Base-by-base conservation (phyloP, 345 rosid genomes). In the Firmiana major region DNA sequence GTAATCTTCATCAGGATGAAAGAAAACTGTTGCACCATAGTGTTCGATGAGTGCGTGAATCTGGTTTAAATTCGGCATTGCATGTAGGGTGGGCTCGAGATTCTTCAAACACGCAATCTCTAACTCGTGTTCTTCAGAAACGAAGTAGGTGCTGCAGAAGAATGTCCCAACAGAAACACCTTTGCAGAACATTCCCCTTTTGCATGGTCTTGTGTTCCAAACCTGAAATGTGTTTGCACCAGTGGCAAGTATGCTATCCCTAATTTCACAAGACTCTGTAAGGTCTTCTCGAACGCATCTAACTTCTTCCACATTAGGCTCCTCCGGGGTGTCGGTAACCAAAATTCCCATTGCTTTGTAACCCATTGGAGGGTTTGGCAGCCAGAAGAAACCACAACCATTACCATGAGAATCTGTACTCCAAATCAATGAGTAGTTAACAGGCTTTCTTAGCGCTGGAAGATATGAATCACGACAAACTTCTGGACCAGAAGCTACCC, bases 151-250 rank as follows among this genome's bases (percentile, higher is more conserved):
- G 55, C 87, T 82, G 75, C 94, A 93, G 81, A 85, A 88, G 85
- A 94, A 94, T 66, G 95, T 89, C 28, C 98, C 98, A 26, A 88
- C 87, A n/a, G 94, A 81, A 67, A 94, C 91, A 36, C 97, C 98
- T 77, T 64, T 78, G n/a, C 85, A 86, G 19, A 36, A 55, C 89
- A 93, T 85, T 72, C 97, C 98, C 81, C 97, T 91, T 76, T 79
- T 78, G 82, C 91, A 87, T 55, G 98, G 97, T 60, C 75, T 86
- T 0, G 83, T 87, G 73, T 49, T 85, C 97, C 95, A 94, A 66
- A 94, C 88, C 75, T 84, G 86, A 81, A 91, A 86, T 22, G 78
- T 81, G 60, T 79, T 55, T 15, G 87, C 76, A 75, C 78, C 88
- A 6, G 74, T 19, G 17, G 83, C 75, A 75, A 91, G 59, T 76